phyloP scores from a whole-genome alignment of 163 green algal species.

The Scenedesmus sp. region DNA sequence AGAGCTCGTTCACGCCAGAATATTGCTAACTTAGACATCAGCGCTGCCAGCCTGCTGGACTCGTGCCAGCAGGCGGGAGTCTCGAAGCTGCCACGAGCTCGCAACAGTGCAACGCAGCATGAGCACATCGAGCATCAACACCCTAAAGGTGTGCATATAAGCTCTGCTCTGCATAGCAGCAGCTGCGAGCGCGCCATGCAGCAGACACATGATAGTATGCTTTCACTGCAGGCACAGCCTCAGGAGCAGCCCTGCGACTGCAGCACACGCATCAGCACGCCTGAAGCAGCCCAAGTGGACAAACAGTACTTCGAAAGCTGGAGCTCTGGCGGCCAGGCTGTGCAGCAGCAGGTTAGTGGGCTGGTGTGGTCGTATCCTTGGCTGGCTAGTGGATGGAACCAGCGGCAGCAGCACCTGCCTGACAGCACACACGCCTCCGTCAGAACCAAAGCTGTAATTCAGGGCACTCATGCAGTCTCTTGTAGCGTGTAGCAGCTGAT shows the following conservation, averaged over 20 bases:
- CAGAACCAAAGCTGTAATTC: too few species aligned
- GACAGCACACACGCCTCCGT: too few species aligned
- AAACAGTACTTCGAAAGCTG: neutral
- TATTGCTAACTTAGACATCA: too few species aligned
- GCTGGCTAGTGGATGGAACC: neutral
- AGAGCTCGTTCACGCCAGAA: too few species aligned
- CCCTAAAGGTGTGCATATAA: neutral
- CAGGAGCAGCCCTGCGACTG: neutral
- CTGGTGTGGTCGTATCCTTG: neutral
- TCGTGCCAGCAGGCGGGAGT: conserved; percentile 1
- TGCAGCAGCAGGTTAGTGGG: neutral
- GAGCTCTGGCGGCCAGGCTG: neutral
- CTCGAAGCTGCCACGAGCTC: neutral
- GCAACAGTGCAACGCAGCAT: neutral
- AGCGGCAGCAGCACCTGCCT: too few species aligned
- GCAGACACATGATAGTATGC: neutral
- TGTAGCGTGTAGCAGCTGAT: too few species aligned
- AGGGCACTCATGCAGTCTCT: too few species aligned
- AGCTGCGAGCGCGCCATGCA: neutral
- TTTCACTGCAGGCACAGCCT: neutral
- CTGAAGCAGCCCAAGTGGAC: neutral
- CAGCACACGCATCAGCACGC: neutral
- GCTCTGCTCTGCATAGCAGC: neutral
- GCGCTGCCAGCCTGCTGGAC: neutral
- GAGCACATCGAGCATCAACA: neutral